phyloP scores from a whole-genome alignment of 163 green algal species.

The Chlamydomonas reinhardtii region DNA sequence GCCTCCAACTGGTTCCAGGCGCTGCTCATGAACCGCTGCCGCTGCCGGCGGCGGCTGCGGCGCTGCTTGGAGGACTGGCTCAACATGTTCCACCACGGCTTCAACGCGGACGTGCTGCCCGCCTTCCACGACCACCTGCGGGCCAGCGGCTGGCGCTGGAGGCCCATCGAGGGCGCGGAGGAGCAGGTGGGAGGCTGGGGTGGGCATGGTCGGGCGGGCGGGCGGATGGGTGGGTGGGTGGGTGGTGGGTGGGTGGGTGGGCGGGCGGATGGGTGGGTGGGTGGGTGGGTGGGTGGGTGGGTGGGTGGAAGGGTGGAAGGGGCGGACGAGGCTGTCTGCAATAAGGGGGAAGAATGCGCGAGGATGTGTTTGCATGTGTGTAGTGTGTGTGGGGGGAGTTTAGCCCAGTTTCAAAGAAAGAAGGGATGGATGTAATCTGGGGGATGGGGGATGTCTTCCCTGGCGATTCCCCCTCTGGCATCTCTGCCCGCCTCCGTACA shows the following conservation, averaged over 20 bases:
- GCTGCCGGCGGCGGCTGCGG: conserved; percentile 76
- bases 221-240: not conserved
- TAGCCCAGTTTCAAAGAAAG: too few species aligned
- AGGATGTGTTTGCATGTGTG: not conserved
- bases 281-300: not conserved
- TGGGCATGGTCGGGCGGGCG: not conserved
- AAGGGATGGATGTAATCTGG: too few species aligned
- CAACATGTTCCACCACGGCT: conserved; percentile 82
- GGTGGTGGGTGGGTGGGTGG: not conserved
- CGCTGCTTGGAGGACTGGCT: conserved; percentile 82
- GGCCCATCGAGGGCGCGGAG: conserved; percentile 3
- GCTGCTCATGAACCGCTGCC: conserved; percentile 80
- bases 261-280: too few species aligned
- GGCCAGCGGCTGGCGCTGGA: not conserved
- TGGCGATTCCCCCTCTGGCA: too few species aligned
- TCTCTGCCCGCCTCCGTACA: too few species aligned
- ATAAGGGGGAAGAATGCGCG: too few species aligned
- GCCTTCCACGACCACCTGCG: conserved; percentile 32
- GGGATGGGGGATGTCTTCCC: too few species aligned
- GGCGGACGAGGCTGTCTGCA: too few species aligned
- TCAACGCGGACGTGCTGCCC: conserved; percentile 68
- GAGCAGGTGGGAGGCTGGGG: not conserved
- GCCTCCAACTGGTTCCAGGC: conserved; percentile 74
- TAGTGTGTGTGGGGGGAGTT: too few species aligned
- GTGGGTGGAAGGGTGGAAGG: too few species aligned